phyloP scores from a whole-genome alignment of 1,284 basidiomycete genomes.

The Boletus calvinii region DNA sequence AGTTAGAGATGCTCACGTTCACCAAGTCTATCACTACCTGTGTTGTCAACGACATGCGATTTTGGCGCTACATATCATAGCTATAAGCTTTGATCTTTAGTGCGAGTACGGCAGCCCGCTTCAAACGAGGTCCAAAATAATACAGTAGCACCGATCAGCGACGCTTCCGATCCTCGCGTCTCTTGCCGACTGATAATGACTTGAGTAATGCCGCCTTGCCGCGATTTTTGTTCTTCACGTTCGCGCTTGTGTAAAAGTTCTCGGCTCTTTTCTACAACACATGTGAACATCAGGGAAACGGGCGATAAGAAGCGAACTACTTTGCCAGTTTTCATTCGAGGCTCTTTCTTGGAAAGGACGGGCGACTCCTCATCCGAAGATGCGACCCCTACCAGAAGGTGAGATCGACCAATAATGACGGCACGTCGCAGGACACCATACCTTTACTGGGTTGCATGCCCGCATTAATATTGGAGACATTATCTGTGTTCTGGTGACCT shows the following conservation, averaged over 20 bases:
- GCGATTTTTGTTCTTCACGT: constrained; percentile 88
- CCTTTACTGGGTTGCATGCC: constrained; percentile 29
- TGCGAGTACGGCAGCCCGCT: constrained; percentile 4
- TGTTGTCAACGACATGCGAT: constrained; percentile 3
- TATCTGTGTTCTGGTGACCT: constrained; percentile 21
- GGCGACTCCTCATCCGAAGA: constrained; percentile 39
- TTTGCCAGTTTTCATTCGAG: constrained; percentile 90
- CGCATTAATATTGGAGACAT: constrained; percentile 32
- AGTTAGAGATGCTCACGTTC: constrained; percentile 8
- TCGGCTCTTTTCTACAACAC: constrained; percentile 71
- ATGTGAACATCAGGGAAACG: constrained; percentile 14
- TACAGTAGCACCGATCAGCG: constrained; percentile 26
- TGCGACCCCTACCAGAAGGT: constrained; percentile 15
- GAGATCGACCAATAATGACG: neutral
- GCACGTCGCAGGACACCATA: constrained; percentile 3
- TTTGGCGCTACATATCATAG: constrained; percentile 10
- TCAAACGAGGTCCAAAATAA: neutral
- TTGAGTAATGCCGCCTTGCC: constrained; percentile 58
- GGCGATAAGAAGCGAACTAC: constrained; percentile 34
- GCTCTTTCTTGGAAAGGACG: constrained; percentile 50
- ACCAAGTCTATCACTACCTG: neutral
- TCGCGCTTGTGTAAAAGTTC: constrained; percentile 88
- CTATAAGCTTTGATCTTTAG: constrained; percentile 10
- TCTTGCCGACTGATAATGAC: constrained; percentile 49
- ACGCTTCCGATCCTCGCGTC: constrained; percentile 41